Conservation (phyloP, 2,329 filamentous ascomycete species). For the Zymoseptoria passerinii region DNA sequence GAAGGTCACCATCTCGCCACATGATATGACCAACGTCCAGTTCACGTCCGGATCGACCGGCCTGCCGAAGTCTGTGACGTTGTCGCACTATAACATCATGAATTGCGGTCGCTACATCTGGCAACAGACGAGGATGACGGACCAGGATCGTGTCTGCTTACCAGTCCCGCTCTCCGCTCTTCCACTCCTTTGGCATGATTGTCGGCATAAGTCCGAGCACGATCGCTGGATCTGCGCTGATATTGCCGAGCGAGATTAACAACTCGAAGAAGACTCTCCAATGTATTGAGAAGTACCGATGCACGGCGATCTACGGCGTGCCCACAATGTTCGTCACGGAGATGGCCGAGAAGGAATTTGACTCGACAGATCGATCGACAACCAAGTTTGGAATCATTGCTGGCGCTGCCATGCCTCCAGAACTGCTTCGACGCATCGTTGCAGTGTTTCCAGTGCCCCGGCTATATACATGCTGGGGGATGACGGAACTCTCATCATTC, state of each 20-base stretch:
- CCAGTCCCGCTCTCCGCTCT: conserved; percentile 75
- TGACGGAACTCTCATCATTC: conserved; percentile 51
- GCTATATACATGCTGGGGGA: conserved; percentile 49
- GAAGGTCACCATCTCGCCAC: conserved; percentile 19
- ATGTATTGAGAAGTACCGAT: conserved; percentile 41
- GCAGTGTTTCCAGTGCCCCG: conserved; percentile 66
- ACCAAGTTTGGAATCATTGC: conserved; percentile 52
- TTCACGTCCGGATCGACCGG: conserved; percentile 61
- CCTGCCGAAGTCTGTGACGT: conserved; percentile 64
- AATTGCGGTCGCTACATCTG: conserved; percentile 24
- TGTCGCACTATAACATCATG: conserved; percentile 34
- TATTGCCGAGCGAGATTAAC: conserved; percentile 69
- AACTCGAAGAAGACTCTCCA: conserved; percentile 18
- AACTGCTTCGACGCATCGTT: conserved; percentile 62
- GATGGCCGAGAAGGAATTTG: conserved; percentile 22
- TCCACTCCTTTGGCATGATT: conserved; percentile 79
- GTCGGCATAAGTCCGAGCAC: conserved; percentile 22
- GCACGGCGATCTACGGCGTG: conserved; percentile 69
- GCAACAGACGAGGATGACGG: conserved; percentile 24
- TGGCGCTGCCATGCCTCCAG: conserved; percentile 65
- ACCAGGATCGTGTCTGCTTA: conserved; percentile 64
- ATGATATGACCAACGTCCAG: conserved; percentile 26
- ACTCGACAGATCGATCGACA: conserved; percentile 17
- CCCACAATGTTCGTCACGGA: conserved; percentile 73
- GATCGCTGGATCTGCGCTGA: conserved; percentile 55